Base-by-base conservation (phyloP, 164 flowering plant genomes). In the Hamamelis virginiana region DNA sequence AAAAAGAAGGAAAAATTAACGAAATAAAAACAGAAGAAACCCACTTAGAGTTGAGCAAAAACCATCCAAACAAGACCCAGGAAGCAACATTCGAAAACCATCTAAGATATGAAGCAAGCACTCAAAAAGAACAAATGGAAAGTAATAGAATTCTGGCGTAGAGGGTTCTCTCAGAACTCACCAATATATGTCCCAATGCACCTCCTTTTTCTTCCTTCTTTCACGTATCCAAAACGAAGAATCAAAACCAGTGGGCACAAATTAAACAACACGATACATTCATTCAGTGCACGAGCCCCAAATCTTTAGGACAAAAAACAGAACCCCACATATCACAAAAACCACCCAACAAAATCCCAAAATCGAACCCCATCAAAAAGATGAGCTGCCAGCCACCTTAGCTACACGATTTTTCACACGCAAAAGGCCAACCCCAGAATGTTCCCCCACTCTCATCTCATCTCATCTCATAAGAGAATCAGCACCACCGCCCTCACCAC, bases 301-400 rank as follows among this genome's bases (percentile, higher is more conserved):
- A 13, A 61, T 53, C 44, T 8, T 1, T 18, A 11, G 25, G 27
- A 16, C 43, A 61, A 33, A 57, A 22, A 53, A 43, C 62, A 62
- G 22, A 51, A 55, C 73, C 79, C 75, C 75, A 71, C 73, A 65
- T n/a, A 65, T 12, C 63, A 59, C 46, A 51, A 56, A 45, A 59
- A 48, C 59, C 23, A 67, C 55, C 66, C 58, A 63, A 73, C 48
- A 53, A n/a, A 51, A 55, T 4, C 58, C 58, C 64, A 63, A 50
- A 57, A 15, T 33, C 43, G 5, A 8, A 14, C 22, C 51, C 69
- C 63, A 70, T 61, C 59, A 75, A 70, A 80, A 69, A 78, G 76
- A 84, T 84, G 80, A 82, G 80, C 75, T 71, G 85, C 75, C 64
- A 76, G 84, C 84, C 86, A 85, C 78, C 72, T 66, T 22, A 55